Evolutionary conservation across 352 stramenopile genomes (phyloP).

Genomic region (Lagenidium sp.): DNA sequence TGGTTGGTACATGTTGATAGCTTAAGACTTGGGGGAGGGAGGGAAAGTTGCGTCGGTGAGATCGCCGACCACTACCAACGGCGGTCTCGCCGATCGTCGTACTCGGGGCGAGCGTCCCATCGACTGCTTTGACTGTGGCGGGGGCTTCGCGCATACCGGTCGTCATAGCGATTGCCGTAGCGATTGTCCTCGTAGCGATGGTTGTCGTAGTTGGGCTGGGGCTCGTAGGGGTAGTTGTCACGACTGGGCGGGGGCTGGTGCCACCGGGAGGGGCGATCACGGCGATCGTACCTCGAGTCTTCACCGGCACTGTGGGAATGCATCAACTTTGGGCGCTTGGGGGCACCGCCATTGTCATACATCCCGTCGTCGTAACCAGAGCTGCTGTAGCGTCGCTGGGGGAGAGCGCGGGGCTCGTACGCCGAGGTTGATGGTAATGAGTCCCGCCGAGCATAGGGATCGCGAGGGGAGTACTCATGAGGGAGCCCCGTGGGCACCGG

Average conservation of each 20-base stretch:
- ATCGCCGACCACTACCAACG: not conserved
- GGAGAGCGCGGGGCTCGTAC: not conserved
- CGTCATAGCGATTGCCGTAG: constrained; percentile 4
- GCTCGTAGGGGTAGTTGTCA: not conserved
- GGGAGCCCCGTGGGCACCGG: too few relatives aligned
- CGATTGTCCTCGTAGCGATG: not conserved
- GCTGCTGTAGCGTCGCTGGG: not conserved
- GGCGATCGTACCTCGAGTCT: constrained; percentile 32
- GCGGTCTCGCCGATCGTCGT: not conserved
- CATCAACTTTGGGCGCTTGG: constrained; percentile 49
- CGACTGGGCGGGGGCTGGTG: constrained; percentile 17
- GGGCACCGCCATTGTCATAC: not conserved
- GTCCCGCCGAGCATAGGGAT: too few relatives aligned
- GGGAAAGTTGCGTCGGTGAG: too few relatives aligned
- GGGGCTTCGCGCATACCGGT: constrained; percentile 6
- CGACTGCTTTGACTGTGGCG: constrained; percentile 1
- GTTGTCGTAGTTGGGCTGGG: constrained; percentile 2
- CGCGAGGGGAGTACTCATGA: too few relatives aligned
- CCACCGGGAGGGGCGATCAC: constrained; percentile 19
- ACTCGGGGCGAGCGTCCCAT: not conserved
- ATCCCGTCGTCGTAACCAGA: not conserved
- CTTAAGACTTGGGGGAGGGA: too few relatives aligned
- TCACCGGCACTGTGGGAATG: constrained; percentile 67
- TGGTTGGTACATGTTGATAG: constrained; percentile 1
- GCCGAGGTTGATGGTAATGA: too few relatives aligned